Evolutionary conservation across 2,329 filamentous ascomycete genomes (phyloP), one percentile per base, ranked within the genome.

Genomic region (Rhinocladiella similis): DNA sequence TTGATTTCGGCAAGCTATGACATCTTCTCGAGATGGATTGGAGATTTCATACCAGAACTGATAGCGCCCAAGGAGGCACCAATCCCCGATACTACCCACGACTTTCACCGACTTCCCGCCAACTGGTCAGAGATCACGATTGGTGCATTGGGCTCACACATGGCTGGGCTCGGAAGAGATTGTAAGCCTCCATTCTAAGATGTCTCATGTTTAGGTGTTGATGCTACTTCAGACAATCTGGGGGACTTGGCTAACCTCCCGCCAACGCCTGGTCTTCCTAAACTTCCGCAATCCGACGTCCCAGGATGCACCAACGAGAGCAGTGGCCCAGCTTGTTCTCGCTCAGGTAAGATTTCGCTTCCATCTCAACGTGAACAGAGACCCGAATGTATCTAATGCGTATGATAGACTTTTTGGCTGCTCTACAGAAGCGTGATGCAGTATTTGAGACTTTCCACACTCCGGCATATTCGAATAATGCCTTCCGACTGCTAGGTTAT

Each of bases 381-480:
- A n/a, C n/a, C n/a, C 19, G 25, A 20, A 20, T 14, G 22, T 27
- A 47, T 47, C 45, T 47, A 27, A 47, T 27, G 20, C 18, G 29
- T 16, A 47, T 49, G 67, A 57, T 10, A 71, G 69, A 70, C 25
- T 69, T 68, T 38, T 62, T 68, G 39, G 47, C 65, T 6, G 66
- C 66, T 12, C 67, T 70, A n/a, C 65, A 61, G 18, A 61, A 64
- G 47, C 65, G 66, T 3, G 65, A 69, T 5, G 77, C 78, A 0
- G 67, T 74, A 1, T 79, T 76, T 47, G 63, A 67, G 0, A 72
- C 79, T 0, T 77, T 75, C 58, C 70, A 72, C 0, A 74, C 69
- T 1, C 77, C 80, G 0, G 68, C 73, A 3, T 83, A 83, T 64
- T 78, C 79, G 18, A 81, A 82, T 59, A 67, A 75, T 2, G 78